Evolutionary conservation across 2,329 filamentous ascomycete species (phyloP), one percentile per base, ranked within the genome.

Genomic region (Penicillium sp.): DNA sequence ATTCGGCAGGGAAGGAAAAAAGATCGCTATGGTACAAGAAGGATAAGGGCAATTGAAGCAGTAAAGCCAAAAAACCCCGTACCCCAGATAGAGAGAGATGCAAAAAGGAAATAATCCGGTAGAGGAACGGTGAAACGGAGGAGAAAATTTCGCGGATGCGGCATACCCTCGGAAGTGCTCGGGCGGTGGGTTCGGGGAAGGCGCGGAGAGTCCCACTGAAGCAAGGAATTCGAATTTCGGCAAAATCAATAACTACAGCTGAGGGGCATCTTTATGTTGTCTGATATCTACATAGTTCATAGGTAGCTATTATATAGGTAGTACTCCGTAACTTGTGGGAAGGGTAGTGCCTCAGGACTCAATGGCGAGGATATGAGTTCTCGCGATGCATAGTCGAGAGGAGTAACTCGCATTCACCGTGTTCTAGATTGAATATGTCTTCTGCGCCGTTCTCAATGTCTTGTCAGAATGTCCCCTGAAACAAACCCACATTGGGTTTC

Each of bases 91-190:
- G 20, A 37, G 35, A 55, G 56, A 50, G 52, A 56, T 54, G 54
- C 55, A 57, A 49, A 52, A 55, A 56, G 51, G 42, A 58, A 55
- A 53, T 50, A 44, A 49, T 52, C 38, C 44, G 47, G 48, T 44
- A 48, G 45, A 50, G 47, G 50, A 49, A 55, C 45, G 60, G 60
- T 62, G 55, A 57, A 60, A 57, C 52, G 55, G 58, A 49, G 52
- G 57, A 66, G 66, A 69, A 70, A 70, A 69, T 69, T 70, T 70
- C 64, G 64, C 63, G 62, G 66, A 61, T 60, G 58, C 67, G 66
- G 68, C 61, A 64, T 64, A 64, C 62, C 58, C 55, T 66, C 68
- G 67, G 67, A 65, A 65, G 60, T 56, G 61, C 60, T 68, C 66
- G 66, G 66, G 65, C 58, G 60, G 58, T 61, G 59, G 58, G 55